Evolutionary conservation across 2,329 filamentous ascomycete genomes (phyloP).

Genomic region (Helotiales sp.): DNA sequence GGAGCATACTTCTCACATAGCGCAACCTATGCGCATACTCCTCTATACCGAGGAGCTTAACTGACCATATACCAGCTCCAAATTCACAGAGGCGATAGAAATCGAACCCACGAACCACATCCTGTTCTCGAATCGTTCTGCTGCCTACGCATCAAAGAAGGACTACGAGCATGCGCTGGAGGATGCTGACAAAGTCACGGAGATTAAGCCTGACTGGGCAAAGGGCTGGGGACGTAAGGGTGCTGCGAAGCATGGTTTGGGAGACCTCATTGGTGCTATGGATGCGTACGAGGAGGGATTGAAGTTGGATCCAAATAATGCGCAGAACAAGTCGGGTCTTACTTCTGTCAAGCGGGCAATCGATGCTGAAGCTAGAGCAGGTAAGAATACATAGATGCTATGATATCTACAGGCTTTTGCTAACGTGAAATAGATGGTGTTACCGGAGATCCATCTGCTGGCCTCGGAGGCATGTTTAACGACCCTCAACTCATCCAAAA

Average conservation of each 20-base stretch:
- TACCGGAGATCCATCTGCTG: conserved; percentile 69
- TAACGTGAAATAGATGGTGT: conserved; percentile 43
- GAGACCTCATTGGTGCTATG: conserved; percentile 81
- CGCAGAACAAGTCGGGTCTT: conserved; percentile 88
- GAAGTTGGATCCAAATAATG: conserved; percentile 89
- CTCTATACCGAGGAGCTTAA: neutral
- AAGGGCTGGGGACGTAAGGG: conserved; percentile 97
- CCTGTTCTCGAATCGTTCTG: conserved; percentile 96
- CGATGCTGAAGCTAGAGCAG: conserved; percentile 69
- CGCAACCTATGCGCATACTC: neutral
- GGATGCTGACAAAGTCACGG: conserved; percentile 91
- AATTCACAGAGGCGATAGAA: conserved; percentile 92
- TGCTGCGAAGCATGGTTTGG: conserved; percentile 83
- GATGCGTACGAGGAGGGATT: conserved; percentile 95
- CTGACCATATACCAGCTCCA: conserved; percentile 65
- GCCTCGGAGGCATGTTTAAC: conserved; percentile 91
- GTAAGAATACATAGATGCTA: conserved; percentile 28
- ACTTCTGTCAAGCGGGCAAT: conserved; percentile 87
- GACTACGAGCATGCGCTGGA: conserved; percentile 83
- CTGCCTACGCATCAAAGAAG: conserved; percentile 83
- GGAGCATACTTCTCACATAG: neutral
- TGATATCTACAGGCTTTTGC: neutral
- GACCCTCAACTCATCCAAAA: conserved; percentile 91
- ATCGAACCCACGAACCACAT: conserved; percentile 91
- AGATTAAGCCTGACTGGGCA: conserved; percentile 96